A percentile compares a stretch with the other conserved stretches of the same genome.
Conservation (phyloP, 164 flowering plant genomes). For the Platanus orientalis region DNA sequence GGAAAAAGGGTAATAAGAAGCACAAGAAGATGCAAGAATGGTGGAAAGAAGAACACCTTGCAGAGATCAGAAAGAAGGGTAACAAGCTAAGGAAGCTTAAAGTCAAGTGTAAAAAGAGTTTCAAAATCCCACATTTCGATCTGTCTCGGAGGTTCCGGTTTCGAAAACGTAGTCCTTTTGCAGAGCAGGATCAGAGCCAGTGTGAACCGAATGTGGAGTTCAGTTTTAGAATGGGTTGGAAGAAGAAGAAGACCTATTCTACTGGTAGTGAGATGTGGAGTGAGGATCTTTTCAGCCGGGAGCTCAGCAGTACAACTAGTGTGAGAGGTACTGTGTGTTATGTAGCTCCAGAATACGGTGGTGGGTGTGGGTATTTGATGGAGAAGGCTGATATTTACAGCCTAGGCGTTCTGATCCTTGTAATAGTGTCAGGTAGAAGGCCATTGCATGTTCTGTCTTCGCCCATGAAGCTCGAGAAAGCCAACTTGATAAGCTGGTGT, state of each 20-base stretch:
- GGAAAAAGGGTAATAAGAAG: constrained; percentile 35
- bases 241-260: constrained; percentile 43
- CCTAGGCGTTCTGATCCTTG: constrained; percentile 85
- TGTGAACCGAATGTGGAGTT: constrained; percentile 45
- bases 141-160: constrained; percentile 35
- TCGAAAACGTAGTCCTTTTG: constrained; percentile 21
- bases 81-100: constrained; percentile 39
- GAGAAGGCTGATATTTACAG: constrained; percentile 97
- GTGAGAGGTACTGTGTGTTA: constrained; percentile 98
- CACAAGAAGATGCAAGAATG: constrained; percentile 89
- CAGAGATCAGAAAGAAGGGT: constrained; percentile 60
- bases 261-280: constrained; percentile 81
- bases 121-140: constrained; percentile 47
- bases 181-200: constrained; percentile 23
- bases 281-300: constrained; percentile 89
- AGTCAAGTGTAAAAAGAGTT: constrained; percentile 45
- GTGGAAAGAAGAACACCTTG: constrained; percentile 93
- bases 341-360: constrained; percentile 94
- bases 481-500: constrained; percentile 92
- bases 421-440: constrained; percentile 89
- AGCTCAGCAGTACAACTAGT: constrained; percentile 97
- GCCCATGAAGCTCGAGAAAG: constrained; percentile 96
- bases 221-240: constrained; percentile 77
- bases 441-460: constrained; percentile 88
- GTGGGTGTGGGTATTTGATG: constrained; percentile 77